Percentiles rank a stretch among this genome's conserved stretches.
Evolutionary conservation across 441 rosid species (phyloP).

Genomic region (California macrophylla): DNA sequence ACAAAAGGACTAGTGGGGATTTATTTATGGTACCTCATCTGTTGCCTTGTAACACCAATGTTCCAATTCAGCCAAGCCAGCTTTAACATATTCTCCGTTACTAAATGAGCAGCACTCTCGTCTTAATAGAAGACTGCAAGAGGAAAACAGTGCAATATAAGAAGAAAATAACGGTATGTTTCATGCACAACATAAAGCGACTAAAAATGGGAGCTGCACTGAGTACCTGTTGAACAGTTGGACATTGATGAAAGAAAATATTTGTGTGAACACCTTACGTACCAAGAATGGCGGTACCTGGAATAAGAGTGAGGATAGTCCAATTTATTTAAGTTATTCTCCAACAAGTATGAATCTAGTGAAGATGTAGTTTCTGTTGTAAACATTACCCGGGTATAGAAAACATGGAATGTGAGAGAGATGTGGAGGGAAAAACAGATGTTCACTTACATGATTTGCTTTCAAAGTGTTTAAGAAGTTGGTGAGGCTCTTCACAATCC

Average conservation of each 20-base stretch:
- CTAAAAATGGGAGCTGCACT: neutral
- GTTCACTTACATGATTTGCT: slow-evolving; percentile 57
- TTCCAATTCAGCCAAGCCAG: slow-evolving; percentile 92
- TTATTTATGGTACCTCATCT: slow-evolving; percentile 55
- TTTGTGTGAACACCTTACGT: slow-evolving; percentile 76
- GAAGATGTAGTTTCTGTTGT: neutral
- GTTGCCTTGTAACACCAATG: slow-evolving; percentile 96
- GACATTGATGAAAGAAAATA: slow-evolving; percentile 86
- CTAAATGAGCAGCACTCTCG: slow-evolving; percentile 98
- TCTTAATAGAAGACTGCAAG: slow-evolving; percentile 67
- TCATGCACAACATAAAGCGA: neutral
- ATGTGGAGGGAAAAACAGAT: neutral
- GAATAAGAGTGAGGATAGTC: slow-evolving; percentile 8
- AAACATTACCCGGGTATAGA: neutral
- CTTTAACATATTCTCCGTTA: slow-evolving; percentile 93
- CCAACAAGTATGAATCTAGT: neutral
- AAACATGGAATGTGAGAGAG: neutral
- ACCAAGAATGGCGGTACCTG: slow-evolving; percentile 87
- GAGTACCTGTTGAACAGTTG: slow-evolving; percentile 69
- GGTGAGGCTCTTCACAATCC: slow-evolving; percentile 90
- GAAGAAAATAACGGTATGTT: neutral
- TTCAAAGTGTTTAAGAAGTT: slow-evolving; percentile 74
- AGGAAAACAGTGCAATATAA: neutral
- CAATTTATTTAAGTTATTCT: neutral
- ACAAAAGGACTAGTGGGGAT: slow-evolving; percentile 7